phyloP scores from a whole-genome alignment of 495 filamentous ascomycete genomes.

The Umbilicaria muhlenbergii region DNA sequence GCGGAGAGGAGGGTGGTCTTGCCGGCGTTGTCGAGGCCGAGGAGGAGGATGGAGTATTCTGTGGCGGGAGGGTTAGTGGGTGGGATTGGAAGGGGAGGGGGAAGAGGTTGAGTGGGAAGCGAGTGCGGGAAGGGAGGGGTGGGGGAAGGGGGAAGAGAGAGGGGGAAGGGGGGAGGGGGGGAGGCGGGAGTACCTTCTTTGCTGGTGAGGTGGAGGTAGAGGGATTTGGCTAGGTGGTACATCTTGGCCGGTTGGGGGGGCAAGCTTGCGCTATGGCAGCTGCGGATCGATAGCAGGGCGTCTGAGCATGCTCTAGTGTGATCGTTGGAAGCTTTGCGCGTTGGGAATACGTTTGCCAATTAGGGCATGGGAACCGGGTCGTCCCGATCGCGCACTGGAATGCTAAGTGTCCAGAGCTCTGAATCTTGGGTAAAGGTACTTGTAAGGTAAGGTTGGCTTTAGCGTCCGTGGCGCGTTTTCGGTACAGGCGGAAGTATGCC shows the following conservation, averaged over 20 bases:
- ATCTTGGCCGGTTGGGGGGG: conserved; percentile 27
- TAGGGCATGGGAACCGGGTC: too few relatives aligned
- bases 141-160: background rate
- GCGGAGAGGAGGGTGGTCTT: conserved; percentile 97
- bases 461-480: too few relatives aligned
- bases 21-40: conserved; percentile 94
- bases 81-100: background rate
- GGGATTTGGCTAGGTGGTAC: conserved; percentile 92
- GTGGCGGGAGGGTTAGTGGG: conserved; percentile 15
- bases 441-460: too few relatives aligned
- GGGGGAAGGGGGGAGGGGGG: background rate
- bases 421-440: too few relatives aligned
- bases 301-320: too few relatives aligned
- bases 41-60: conserved; percentile 93
- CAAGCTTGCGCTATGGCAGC: too few relatives aligned
- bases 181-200: conserved; percentile 56
- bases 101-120: conserved; percentile 1
- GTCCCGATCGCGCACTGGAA: too few relatives aligned
- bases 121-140: background rate
- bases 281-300: too few relatives aligned
- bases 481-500: too few relatives aligned
- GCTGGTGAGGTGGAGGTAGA: conserved; percentile 86
- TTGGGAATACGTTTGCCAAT: too few relatives aligned
- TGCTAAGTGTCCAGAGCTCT: too few relatives aligned
- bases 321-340: too few relatives aligned